A percentile compares a stretch with the other conserved stretches of the same genome.
These are phyloP conservation scores for Podosphaera fusca DNA, from an alignment of 2,329 filamentous ascomycete species.

Conservation along the genomic window DNA sequence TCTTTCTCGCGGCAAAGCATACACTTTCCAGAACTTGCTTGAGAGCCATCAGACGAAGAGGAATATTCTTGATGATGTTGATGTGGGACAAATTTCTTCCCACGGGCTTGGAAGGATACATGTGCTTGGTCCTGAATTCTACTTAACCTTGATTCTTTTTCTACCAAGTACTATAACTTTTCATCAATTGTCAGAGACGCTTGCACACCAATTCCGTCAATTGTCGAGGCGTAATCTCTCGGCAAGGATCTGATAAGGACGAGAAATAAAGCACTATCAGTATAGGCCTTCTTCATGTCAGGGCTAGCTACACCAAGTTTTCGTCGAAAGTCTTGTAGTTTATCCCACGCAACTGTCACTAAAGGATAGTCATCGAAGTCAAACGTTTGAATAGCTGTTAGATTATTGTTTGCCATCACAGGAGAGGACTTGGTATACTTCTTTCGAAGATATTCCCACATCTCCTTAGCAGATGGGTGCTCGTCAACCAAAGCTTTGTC, in stretches of 20 bases:
- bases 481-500: background rate
- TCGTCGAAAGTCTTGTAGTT: background rate
- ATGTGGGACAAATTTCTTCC: background rate
- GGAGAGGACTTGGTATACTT: background rate
- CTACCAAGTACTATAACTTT: background rate
- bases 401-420: background rate
- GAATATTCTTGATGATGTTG: background rate
- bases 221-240: background rate
- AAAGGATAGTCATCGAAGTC: background rate
- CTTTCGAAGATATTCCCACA: background rate
- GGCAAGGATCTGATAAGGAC: background rate
- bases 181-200: background rate
- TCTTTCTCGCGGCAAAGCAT: background rate
- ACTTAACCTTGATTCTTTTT: background rate
- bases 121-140: background rate
- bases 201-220: background rate
- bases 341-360: background rate
- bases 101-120: background rate
- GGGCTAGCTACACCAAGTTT: background rate
- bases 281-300: background rate
- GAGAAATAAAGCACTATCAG: background rate
- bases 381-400: conserved; percentile 1
- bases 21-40: background rate
- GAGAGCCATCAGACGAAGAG: background rate
- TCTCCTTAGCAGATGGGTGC: background rate